Percentiles rank a stretch among this genome's conserved stretches.
phyloP scores from a whole-genome alignment of 2,329 filamentous ascomycete species.

The Phialophora verrucosa region DNA sequence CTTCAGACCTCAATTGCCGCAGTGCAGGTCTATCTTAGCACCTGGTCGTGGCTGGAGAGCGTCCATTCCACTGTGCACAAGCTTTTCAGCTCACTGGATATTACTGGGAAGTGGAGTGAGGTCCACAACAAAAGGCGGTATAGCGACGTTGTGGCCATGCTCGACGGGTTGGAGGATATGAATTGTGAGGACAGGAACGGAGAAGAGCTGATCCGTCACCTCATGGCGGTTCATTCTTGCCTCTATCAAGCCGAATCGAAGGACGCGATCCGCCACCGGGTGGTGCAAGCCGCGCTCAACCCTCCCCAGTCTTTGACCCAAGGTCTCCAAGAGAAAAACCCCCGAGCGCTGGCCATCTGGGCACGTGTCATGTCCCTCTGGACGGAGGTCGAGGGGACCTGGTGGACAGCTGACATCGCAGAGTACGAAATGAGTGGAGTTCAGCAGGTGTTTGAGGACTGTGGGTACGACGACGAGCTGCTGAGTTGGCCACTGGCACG shows the following conservation, averaged over 20 bases:
- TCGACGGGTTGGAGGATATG: constrained; percentile 5
- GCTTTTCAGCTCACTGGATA: constrained; percentile 10
- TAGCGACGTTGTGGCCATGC: constrained; percentile 6
- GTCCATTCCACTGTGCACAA: constrained; percentile 1
- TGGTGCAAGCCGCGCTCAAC: constrained; percentile 2
- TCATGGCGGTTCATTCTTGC: constrained; percentile 11
- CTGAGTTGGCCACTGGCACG: constrained; percentile 11
- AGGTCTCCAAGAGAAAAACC: constrained; percentile 4
- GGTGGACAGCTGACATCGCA: constrained; percentile 7
- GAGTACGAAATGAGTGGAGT: constrained; percentile 9
- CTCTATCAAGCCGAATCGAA: constrained; percentile 5
- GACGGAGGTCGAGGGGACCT: constrained; percentile 2
- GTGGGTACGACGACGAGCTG: constrained; percentile 6
- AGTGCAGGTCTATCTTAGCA: constrained; percentile 8
- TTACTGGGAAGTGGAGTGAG: constrained; percentile 9
- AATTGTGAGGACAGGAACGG: background rate
- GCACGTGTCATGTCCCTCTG: constrained; percentile 11
- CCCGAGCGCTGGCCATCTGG: constrained; percentile 7
- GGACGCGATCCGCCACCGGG: constrained; percentile 5
- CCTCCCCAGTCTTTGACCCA: constrained; percentile 8
- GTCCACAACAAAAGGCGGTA: constrained; percentile 6
- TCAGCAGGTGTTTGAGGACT: constrained; percentile 8
- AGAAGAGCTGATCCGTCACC: background rate
- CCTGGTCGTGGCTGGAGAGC: constrained; percentile 9
- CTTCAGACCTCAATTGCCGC: constrained; percentile 8